Base-by-base conservation (phyloP, 2,329 filamentous ascomycete species). In the Colletotrichum sp. region DNA sequence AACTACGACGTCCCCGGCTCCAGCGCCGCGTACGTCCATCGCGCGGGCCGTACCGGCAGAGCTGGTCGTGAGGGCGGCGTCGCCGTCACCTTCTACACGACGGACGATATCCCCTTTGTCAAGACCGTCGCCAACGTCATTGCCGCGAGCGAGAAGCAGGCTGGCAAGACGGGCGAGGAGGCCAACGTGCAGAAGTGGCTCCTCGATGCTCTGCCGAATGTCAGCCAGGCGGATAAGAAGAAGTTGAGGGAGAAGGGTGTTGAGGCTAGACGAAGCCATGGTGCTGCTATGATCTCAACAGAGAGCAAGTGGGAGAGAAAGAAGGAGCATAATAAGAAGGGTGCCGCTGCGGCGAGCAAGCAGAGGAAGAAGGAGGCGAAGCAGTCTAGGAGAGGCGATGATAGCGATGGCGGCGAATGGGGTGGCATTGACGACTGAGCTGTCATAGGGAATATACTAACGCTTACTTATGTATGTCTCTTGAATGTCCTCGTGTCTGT, bases 1-100 rank as follows among this genome's bases (percentile, higher is more conserved):
- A 99, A 99, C 85, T 99, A 98, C 86, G 97, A 99, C 84, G 95
- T 98, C 10, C 97, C 97, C 0, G 95, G 93, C n/a, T 96, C 95
- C 0, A 94, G 94, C 7, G 96, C 96, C 1, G 93, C 92, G 2
- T 99, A 99, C 82, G 94, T 99, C 8, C 97, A 99, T 85, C 95
- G 97, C 13, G 96, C 97, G 0, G 97, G 97, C 1, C 92, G 97
- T 63, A 99, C 97, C 0, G 97, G 96, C 0, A 91, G 97, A 26
- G 97, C 96, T 0, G 97, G 97, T 0, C 91, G 96, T 28, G 92
- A 95, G 81, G 96, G 96, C 24, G 97, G 97, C 64, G 91, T 98
- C 5, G 96, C 96, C 0, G 94, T 99, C 2, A 99, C 97, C 0
- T 94, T 98, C 75, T 99, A 98, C 85, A 99, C 96, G 0, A 95